Base-by-base conservation (phyloP, 2,329 filamentous ascomycete species). In the Neonectria hederae region DNA sequence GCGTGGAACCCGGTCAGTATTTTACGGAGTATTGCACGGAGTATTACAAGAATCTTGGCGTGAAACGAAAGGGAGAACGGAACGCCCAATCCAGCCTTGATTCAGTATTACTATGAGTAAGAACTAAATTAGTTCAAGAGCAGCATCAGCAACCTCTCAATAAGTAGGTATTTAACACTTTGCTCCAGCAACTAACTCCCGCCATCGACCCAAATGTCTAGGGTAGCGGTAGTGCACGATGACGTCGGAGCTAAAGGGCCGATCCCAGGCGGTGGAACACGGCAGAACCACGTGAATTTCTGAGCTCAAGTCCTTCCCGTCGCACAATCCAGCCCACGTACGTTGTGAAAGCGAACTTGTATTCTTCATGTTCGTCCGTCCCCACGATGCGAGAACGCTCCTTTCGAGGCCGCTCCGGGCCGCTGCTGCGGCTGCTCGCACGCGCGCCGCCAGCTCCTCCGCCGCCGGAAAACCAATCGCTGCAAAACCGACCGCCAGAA, bases 281-380 rank as follows among this genome's bases (percentile, higher is more conserved):
- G 70, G 70, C 70, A 72, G 59, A 71, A 72, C 26, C 55, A 46
- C 35, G 55, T 48, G 54, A 66, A 71, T 68, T 72, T 72, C 66
- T 26, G 19, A 35, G 21, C 48, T 30, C 49, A n/a, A 11, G 6
- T 51, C 5, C 9, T 48, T 28, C 8, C 11, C n/a, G 24, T n/a
- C 26, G 28, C 26, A 54, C 13, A n/a, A 22, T 11, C n/a, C 19
- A 42, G 24, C 13, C 5, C 21, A 49, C 19, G 48, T 21, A 21
- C 24, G 13, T 13, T 14, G 28, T 28, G 48, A 43, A 43, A 51
- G 14, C 42, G 55, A 17, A 30, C n/a, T 28, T 17, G 22, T 17
- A 32, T 35, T 14, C 45, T 43, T 38, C 11, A n/a, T 28, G 56
- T 62, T 45, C 57, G 75, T 75, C 72, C 70, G 75, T 3, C 53